Evolutionary conservation across 139 green algal species (phyloP).

Genomic region (Haematococcus lacustris): DNA sequence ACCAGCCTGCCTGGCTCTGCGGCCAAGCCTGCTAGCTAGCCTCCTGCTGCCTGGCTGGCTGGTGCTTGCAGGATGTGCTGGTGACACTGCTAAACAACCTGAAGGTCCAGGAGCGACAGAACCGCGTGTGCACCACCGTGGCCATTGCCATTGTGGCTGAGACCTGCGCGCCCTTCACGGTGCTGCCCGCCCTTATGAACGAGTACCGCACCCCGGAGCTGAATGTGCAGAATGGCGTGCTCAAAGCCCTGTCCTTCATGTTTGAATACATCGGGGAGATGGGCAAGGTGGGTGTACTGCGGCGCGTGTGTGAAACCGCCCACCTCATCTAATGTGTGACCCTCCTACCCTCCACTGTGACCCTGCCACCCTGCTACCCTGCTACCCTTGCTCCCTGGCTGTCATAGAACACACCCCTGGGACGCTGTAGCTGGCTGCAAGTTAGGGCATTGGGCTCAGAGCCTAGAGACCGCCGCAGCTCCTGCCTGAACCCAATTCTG

Average conservation of each 20-base stretch:
- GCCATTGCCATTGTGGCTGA: constrained; percentile 99
- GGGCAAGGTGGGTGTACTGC: constrained; percentile 50
- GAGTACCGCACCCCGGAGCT: constrained; percentile 96
- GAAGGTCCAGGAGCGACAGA: constrained; percentile 99
- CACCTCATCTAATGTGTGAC: too few relatives aligned
- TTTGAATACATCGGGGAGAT: constrained; percentile 99
- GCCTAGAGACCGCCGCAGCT: too few relatives aligned
- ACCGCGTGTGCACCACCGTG: constrained; percentile 97
- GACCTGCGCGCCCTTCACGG: constrained; percentile 98
- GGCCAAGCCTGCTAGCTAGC: not conserved
- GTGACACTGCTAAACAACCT: constrained; percentile 98
- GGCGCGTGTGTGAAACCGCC: too few relatives aligned
- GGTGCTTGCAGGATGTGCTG: constrained; percentile 82
- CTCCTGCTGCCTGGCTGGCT: not conserved
- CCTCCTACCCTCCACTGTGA: too few relatives aligned
- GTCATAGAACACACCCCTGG: too few relatives aligned
- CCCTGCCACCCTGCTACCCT: too few relatives aligned
- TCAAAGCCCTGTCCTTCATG: constrained; percentile 96
- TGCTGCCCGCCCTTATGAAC: constrained; percentile 98
- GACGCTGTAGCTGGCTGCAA: too few relatives aligned
- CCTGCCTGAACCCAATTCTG: too few relatives aligned
- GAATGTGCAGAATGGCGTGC: constrained; percentile 98
- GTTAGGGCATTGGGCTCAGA: too few relatives aligned
- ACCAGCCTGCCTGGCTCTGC: not conserved
- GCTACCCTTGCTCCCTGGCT: too few relatives aligned